Evolutionary conservation across 1,139 yeast species (phyloP).

Genomic region (Saccharomyces hybrid): DNA sequence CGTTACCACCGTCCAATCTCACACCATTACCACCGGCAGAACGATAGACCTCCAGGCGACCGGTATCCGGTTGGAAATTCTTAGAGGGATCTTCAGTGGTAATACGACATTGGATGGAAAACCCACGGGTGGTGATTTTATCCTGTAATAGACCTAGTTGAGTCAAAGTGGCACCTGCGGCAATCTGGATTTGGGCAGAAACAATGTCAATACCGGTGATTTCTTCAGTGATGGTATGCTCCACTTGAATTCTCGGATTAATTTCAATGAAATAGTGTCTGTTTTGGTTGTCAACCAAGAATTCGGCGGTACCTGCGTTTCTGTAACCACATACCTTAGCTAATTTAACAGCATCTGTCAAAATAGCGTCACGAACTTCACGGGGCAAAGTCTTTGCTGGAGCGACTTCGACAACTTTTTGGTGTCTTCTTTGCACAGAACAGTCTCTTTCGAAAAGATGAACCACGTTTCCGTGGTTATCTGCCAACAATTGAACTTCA

Average conservation of each 20-base stretch:
- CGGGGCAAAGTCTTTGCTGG: slow-evolving; percentile 91
- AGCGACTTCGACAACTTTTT: slow-evolving; percentile 97
- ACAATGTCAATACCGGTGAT: slow-evolving; percentile 97
- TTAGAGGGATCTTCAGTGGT: slow-evolving; percentile 97
- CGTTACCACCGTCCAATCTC: slow-evolving; percentile 97
- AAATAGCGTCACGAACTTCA: slow-evolving; percentile 78
- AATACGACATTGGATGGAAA: slow-evolving; percentile 98
- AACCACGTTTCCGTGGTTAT: slow-evolving; percentile 86
- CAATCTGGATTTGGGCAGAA: slow-evolving; percentile 97
- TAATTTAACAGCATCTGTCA: slow-evolving; percentile 87
- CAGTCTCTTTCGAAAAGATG: slow-evolving; percentile 97
- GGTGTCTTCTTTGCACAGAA: slow-evolving; percentile 98
- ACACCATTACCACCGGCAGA: slow-evolving; percentile 99
- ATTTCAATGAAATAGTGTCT: slow-evolving; percentile 97
- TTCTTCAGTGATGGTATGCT: slow-evolving; percentile 97
- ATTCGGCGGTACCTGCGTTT: slow-evolving; percentile 99
- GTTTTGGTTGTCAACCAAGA: slow-evolving; percentile 85
- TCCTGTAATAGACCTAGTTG: slow-evolving; percentile 91
- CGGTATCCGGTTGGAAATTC: slow-evolving; percentile 97
- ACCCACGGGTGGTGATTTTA: slow-evolving; percentile 90
- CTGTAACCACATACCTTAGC: slow-evolving; percentile 85
- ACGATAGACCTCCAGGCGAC: slow-evolving; percentile 95
- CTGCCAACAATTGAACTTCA: slow-evolving; percentile 94
- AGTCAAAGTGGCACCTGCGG: slow-evolving; percentile 93
- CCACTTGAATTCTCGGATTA: slow-evolving; percentile 98